phyloP scores from a whole-genome alignment of 2,329 filamentous ascomycete species.

The Didymella glomerata region DNA sequence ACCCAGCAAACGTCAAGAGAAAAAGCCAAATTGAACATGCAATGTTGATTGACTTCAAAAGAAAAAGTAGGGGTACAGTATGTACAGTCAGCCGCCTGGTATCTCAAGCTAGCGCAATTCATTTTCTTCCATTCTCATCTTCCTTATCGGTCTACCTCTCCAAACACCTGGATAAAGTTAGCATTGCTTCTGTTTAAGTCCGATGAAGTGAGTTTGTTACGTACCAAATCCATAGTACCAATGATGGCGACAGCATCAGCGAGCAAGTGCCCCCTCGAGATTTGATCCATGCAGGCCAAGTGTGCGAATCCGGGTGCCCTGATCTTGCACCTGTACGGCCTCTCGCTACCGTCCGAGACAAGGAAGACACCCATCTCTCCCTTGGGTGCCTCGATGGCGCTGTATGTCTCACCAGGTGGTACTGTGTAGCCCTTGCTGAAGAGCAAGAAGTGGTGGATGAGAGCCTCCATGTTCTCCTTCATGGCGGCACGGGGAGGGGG shows the following conservation, averaged over 20 bases:
- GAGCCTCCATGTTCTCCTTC: constrained; percentile 99
- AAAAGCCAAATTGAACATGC: constrained; percentile 8
- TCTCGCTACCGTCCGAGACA: constrained; percentile 94
- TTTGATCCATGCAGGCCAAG: constrained; percentile 90
- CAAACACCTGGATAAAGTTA: background rate
- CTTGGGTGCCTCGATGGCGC: constrained; percentile 98
- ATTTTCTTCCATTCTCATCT: constrained; percentile 1
- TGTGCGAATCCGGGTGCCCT: constrained; percentile 96
- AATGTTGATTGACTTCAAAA: constrained; percentile 29
- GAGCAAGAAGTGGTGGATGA: constrained; percentile 98
- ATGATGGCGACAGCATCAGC: constrained; percentile 98
- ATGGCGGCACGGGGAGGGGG: constrained; percentile 96
- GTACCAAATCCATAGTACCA: constrained; percentile 59
- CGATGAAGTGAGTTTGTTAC: background rate
- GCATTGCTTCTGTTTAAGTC: background rate
- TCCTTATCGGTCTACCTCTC: constrained; percentile 15
- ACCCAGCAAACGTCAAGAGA: background rate
- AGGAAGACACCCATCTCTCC: constrained; percentile 99
- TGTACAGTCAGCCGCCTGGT: constrained; percentile 35
- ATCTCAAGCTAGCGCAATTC: constrained; percentile 12
- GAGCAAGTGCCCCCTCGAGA: constrained; percentile 89
- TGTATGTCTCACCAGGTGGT: constrained; percentile 97
- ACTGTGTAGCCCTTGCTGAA: constrained; percentile 99
- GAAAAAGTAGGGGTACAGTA: constrained; percentile 38
- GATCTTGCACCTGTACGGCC: constrained; percentile 95